Conservation (phyloP, 768 basidiomycete species). For the Lentinus tigrinus region DNA sequence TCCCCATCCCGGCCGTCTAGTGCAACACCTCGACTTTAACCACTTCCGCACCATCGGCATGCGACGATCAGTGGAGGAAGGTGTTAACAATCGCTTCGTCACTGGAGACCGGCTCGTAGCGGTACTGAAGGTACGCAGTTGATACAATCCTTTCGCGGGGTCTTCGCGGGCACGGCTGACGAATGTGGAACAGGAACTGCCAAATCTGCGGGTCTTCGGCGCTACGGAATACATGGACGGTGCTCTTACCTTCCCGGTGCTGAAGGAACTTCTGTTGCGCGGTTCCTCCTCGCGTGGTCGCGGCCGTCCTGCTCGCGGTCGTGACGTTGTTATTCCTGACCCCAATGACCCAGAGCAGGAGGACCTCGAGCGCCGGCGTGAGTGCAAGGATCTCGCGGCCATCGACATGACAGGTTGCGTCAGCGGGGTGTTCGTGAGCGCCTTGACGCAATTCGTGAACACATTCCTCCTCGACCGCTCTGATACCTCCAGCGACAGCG, state of each 20-base stretch:
- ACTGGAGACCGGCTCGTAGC: conserved; percentile 83
- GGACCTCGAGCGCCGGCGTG: conserved; percentile 69
- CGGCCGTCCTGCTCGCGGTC: conserved; percentile 67
- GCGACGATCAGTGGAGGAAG: conserved; percentile 88
- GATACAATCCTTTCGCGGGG: background rate
- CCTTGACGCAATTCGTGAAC: conserved; percentile 79
- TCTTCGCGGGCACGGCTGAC: background rate
- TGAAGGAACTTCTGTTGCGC: conserved; percentile 89
- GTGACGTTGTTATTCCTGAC: conserved; percentile 47
- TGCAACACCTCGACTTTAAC: conserved; percentile 89
- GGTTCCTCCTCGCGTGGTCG: conserved; percentile 70
- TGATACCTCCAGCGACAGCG: conserved; percentile 43
- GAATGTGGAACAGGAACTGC: conserved; percentile 65
- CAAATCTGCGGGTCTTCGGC: conserved; percentile 84
- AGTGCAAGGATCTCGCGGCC: conserved; percentile 80
- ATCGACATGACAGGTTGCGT: conserved; percentile 95
- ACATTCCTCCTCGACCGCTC: conserved; percentile 51
- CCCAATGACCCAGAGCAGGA: conserved; percentile 68
- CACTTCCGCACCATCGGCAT: conserved; percentile 98
- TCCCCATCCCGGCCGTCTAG: conserved; percentile 74
- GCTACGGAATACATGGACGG: conserved; percentile 99
- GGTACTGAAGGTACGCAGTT: conserved; percentile 62
- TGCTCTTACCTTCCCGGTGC: conserved; percentile 77
- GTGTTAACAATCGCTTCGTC: conserved; percentile 87
- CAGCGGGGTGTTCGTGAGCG: conserved; percentile 84